These are phyloP conservation scores for Microdochium trichocladiopsis DNA, from an alignment of 2,329 filamentous ascomycete species.

Conservation along the genomic window DNA sequence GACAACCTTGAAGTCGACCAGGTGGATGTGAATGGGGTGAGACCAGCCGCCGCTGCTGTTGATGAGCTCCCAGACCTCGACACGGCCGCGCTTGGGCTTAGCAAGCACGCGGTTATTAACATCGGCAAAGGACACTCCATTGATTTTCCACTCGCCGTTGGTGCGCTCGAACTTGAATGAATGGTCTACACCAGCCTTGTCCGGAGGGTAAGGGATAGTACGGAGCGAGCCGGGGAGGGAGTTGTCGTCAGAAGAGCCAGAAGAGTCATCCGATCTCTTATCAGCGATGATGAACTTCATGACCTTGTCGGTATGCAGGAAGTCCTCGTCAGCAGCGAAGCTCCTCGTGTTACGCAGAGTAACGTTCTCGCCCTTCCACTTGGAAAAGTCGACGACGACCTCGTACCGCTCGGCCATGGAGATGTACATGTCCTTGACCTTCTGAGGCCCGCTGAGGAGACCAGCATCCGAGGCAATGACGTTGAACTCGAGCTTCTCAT, in stretches of 20 bases:
- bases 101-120: constrained; percentile 40
- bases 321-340: constrained; percentile 39
- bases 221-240: constrained; percentile 26
- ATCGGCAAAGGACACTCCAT: constrained; percentile 39
- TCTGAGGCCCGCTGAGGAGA: constrained; percentile 37
- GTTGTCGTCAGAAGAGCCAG: constrained; percentile 22
- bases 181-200: constrained; percentile 28
- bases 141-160: constrained; percentile 40
- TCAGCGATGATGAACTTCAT: constrained; percentile 41
- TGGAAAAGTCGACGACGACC: constrained; percentile 47
- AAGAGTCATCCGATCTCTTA: constrained; percentile 10
- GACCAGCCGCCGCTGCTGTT: constrained; percentile 42
- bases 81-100: constrained; percentile 34
- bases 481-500: constrained; percentile 33
- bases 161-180: constrained; percentile 36
- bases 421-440: constrained; percentile 31
- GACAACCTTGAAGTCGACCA: constrained; percentile 50
- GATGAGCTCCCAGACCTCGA: constrained; percentile 40
- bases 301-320: constrained; percentile 40
- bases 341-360: constrained; percentile 25
- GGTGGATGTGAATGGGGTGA: constrained; percentile 50
- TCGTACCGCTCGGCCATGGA: constrained; percentile 53
- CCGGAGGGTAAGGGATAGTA: constrained; percentile 28
- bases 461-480: constrained; percentile 49
- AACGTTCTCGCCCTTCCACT: constrained; percentile 39